Evolutionary conservation across 179 eudicot genomes (phyloP).

Genomic region (Heliamphora pulchella): DNA sequence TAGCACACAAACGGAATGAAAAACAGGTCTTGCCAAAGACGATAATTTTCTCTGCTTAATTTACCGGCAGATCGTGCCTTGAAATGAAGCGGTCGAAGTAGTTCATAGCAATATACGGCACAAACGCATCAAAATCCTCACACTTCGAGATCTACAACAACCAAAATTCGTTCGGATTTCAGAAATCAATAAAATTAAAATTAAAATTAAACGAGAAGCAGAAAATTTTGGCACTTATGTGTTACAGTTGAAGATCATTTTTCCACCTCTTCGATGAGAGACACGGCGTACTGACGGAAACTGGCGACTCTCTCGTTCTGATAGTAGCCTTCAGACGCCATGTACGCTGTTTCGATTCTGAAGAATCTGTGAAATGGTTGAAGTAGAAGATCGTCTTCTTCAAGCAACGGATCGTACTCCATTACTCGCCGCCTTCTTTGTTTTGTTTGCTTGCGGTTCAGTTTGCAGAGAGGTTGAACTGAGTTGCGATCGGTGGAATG

Average conservation of each 20-base stretch:
- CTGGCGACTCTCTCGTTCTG: not conserved
- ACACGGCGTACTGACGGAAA: not conserved
- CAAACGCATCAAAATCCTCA: not conserved
- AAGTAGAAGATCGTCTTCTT: not conserved
- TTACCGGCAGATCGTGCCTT: not conserved
- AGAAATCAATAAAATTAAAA: not conserved
- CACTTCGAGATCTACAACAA: not conserved
- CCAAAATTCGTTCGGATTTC: not conserved
- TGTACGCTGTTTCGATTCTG: not conserved
- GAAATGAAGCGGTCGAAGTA: conserved; percentile 9
- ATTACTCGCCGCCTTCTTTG: no score
- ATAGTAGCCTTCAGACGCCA: not conserved
- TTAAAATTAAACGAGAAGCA: not conserved
- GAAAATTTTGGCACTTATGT: not conserved
- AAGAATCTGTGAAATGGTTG: not conserved
- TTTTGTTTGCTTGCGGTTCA: no score
- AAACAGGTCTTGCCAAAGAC: no score
- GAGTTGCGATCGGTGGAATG: no score
- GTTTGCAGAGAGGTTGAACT: no score
- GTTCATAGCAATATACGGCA: not conserved
- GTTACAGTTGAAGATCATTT: not conserved
- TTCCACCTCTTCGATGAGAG: not conserved
- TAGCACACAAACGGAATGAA: no score
- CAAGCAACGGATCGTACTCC: not conserved
- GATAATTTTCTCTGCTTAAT: not conserved